Percentiles rank a stretch among this genome's conserved stretches.
These are phyloP conservation scores for Gigaspora rosea DNA, from an alignment of 192 early-diverging fungal genomes.

Conservation along the genomic window DNA sequence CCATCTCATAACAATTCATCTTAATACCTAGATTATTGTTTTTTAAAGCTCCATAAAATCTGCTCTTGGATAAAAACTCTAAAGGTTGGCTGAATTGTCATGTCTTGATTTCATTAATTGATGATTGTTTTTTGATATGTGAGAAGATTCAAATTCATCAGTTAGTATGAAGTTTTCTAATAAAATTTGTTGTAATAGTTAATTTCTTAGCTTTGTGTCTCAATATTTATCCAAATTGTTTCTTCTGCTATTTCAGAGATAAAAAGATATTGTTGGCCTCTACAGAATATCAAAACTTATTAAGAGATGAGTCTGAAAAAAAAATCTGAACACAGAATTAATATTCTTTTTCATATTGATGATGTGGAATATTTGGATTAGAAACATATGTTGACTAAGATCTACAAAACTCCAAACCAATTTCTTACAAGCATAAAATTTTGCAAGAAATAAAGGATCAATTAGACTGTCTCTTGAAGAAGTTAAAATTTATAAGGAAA, in stretches of 20 bases:
- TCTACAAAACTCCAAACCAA: not conserved
- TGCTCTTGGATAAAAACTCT: not conserved
- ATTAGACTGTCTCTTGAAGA: constrained; percentile 23
- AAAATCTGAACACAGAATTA: constrained; percentile 19
- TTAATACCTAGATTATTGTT: constrained; percentile 18
- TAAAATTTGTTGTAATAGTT: not conserved
- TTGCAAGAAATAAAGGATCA: constrained; percentile 14
- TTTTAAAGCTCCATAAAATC: constrained; percentile 21
- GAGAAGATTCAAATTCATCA: constrained; percentile 22
- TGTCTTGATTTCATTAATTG: constrained; percentile 15
- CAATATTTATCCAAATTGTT: constrained; percentile 2
- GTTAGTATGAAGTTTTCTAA: not conserved
- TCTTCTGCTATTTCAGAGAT: not conserved
- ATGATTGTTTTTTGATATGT: constrained; percentile 23
- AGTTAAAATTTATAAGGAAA: constrained; percentile 18
- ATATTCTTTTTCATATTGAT: constrained; percentile 24
- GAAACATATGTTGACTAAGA: constrained; percentile 4
- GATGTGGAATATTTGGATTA: constrained; percentile 12
- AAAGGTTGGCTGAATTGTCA: constrained; percentile 19
- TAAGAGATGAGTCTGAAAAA: constrained; percentile 29
- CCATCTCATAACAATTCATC: not conserved
- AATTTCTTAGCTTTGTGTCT: not conserved
- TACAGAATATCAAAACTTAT: constrained; percentile 8
- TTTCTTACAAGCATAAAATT: constrained; percentile 14
- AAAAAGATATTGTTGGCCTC: constrained; percentile 25